Conservation (phyloP, 331 rosid genomes). For the Prunus yedoensis region DNA sequence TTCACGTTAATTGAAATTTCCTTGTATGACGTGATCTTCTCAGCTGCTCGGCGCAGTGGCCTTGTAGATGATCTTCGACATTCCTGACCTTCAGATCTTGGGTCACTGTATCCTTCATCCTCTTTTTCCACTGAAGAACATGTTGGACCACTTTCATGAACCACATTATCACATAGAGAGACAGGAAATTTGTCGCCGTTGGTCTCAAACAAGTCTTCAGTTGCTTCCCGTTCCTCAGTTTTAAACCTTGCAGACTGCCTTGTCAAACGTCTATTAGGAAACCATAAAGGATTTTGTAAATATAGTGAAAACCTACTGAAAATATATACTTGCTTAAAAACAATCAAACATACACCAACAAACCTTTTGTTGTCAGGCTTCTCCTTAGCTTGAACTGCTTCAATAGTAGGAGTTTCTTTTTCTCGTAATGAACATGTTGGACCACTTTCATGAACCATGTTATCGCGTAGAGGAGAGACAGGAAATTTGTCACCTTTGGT, state of each 20-base stretch:
- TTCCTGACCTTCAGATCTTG: constrained; percentile 32
- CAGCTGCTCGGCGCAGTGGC: constrained; percentile 67
- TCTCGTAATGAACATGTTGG: not conserved
- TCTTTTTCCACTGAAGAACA: constrained; percentile 29
- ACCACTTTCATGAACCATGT: not conserved
- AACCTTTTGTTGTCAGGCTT: constrained; percentile 34
- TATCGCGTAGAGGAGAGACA: not conserved
- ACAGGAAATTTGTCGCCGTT: constrained; percentile 35
- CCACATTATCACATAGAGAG: constrained; percentile 30
- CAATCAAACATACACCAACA: not conserved
- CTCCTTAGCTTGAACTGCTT: constrained; percentile 33
- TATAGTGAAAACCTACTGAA: constrained; percentile 1
- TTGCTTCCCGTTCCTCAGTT: constrained; percentile 36
- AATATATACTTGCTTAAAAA: not conserved
- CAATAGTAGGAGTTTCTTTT: constrained; percentile 20
- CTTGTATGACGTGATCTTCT: constrained; percentile 67
- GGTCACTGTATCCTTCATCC: constrained; percentile 28
- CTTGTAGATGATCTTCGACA: constrained; percentile 60
- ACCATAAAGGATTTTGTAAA: constrained; percentile 18
- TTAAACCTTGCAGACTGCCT: constrained; percentile 52
- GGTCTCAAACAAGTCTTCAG: constrained; percentile 18
- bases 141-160: constrained; percentile 25
- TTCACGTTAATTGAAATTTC: constrained; percentile 56
- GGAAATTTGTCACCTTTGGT: constrained; percentile 19
- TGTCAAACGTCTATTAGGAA: constrained; percentile 43